These are phyloP conservation scores for Alternaria gansuensis DNA, from an alignment of 2,329 filamentous ascomycete species.

Conservation along the genomic window DNA sequence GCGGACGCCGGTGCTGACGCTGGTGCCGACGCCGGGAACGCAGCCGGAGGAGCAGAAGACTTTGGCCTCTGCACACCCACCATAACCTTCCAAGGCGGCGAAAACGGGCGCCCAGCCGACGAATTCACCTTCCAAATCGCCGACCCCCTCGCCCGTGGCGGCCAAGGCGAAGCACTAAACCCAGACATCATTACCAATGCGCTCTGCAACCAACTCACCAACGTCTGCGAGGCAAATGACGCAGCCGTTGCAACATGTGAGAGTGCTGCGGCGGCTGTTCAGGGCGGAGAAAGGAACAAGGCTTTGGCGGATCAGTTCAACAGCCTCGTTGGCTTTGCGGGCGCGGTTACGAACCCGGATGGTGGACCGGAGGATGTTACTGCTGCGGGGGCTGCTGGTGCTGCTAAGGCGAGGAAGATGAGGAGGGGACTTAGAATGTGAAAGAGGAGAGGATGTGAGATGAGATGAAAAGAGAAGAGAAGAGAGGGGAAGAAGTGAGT, in stretches of 20 bases:
- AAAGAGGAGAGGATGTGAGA: neutral
- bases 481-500: neutral
- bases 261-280: slow-evolving; percentile 63
- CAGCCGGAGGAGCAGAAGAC: slow-evolving; percentile 36
- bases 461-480: neutral
- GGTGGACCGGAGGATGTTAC: slow-evolving; percentile 41
- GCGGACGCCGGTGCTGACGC: slow-evolving; percentile 19
- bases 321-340: slow-evolving; percentile 50
- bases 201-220: slow-evolving; percentile 73
- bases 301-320: slow-evolving; percentile 56
- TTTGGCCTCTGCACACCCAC: slow-evolving; percentile 52
- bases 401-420: slow-evolving; percentile 32
- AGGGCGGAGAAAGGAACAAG: slow-evolving; percentile 55
- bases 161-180: slow-evolving; percentile 74
- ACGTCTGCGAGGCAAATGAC: slow-evolving; percentile 70
- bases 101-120: slow-evolving; percentile 60
- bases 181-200: slow-evolving; percentile 78
- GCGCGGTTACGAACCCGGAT: slow-evolving; percentile 45
- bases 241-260: slow-evolving; percentile 65
- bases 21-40: slow-evolving; percentile 19
- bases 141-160: slow-evolving; percentile 67
- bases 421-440: slow-evolving; percentile 34
- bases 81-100: slow-evolving; percentile 70
- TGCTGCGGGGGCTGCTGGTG: slow-evolving; percentile 26
- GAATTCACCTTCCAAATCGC: slow-evolving; percentile 75